A percentile compares a stretch with the other conserved stretches of the same genome.
phyloP scores from a whole-genome alignment of 371 early-diverging fungal species.

The Apophysomyces sp. region DNA sequence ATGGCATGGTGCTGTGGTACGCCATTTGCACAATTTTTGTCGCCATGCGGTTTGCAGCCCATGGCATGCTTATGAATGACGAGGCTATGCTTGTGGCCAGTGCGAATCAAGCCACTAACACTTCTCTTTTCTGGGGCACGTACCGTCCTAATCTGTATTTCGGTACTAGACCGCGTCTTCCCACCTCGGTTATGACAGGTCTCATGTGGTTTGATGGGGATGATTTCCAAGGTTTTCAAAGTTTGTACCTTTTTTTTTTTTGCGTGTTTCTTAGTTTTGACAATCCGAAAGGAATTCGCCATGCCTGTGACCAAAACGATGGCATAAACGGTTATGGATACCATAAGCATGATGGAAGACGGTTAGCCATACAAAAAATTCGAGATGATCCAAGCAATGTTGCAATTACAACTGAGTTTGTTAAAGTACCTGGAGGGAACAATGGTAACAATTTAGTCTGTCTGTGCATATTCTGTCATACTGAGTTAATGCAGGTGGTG shows the following conservation, averaged over 20 bases:
- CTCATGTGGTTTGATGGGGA: constrained; percentile 88
- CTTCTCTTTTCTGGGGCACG: constrained; percentile 82
- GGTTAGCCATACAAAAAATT: constrained; percentile 78
- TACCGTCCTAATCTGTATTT: constrained; percentile 96
- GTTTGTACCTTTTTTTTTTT: constrained; percentile 19
- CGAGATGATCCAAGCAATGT: constrained; percentile 72
- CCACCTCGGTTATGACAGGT: constrained; percentile 82
- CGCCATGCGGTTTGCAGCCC: neutral
- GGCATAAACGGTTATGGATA: constrained; percentile 83
- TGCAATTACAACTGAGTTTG: constrained; percentile 75
- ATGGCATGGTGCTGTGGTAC: neutral
- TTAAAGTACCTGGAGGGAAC: constrained; percentile 70
- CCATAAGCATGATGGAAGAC: constrained; percentile 83
- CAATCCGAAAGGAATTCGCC: constrained; percentile 67
- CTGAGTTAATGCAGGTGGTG: constrained; percentile 59
- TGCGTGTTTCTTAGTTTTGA: neutral
- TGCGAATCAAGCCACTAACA: constrained; percentile 29
- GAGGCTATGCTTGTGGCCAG: constrained; percentile 4
- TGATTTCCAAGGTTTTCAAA: constrained; percentile 52
- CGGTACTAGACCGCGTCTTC: constrained; percentile 82
- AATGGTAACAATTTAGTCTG: constrained; percentile 36
- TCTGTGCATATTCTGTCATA: neutral
- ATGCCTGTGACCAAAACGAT: constrained; percentile 88
- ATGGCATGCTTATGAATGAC: neutral
- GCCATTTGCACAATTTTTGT: neutral